Percentiles rank a stretch among this genome's conserved stretches.
phyloP scores from a whole-genome alignment of 2,329 filamentous ascomycete genomes.

The Colletotrichum horii region DNA sequence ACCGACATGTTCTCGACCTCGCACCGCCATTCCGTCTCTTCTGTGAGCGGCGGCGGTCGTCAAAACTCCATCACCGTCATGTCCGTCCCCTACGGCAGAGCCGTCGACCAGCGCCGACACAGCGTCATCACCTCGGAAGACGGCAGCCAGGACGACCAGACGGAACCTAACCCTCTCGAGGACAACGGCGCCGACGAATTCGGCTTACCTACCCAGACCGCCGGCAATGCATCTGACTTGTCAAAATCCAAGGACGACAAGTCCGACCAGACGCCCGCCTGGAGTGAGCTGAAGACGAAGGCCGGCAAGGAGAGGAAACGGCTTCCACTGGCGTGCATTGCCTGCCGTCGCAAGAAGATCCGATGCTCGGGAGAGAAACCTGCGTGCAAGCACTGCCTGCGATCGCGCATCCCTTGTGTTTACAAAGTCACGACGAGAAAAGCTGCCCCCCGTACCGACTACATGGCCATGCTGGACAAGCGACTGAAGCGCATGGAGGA shows the following conservation, averaged over 20 bases:
- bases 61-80: constrained; percentile 41
- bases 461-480: constrained; percentile 99
- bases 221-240: constrained; percentile 59
- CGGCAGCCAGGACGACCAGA: constrained; percentile 46
- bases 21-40: constrained; percentile 37
- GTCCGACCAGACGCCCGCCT: constrained; percentile 65
- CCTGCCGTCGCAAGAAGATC: constrained; percentile 96
- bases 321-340: constrained; percentile 91
- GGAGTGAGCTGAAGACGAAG: constrained; percentile 87
- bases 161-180: constrained; percentile 53
- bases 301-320: constrained; percentile 96
- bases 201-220: constrained; percentile 51
- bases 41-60: constrained; percentile 38
- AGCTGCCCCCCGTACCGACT: constrained; percentile 92
- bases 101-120: constrained; percentile 28
- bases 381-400: constrained; percentile 93
- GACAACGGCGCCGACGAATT: constrained; percentile 65
- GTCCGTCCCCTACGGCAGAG: constrained; percentile 26
- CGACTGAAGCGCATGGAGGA: constrained; percentile 97
- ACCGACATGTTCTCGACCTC: constrained; percentile 35
- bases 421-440: constrained; percentile 97
- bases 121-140: constrained; percentile 51
- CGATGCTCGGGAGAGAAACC: constrained; percentile 97
- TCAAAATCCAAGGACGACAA: constrained; percentile 63
- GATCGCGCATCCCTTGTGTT: constrained; percentile 92